Evolutionary conservation across 495 filamentous ascomycete species (phyloP), one percentile per base, ranked within the genome.

Genomic region (Cudoniella acicularis): DNA sequence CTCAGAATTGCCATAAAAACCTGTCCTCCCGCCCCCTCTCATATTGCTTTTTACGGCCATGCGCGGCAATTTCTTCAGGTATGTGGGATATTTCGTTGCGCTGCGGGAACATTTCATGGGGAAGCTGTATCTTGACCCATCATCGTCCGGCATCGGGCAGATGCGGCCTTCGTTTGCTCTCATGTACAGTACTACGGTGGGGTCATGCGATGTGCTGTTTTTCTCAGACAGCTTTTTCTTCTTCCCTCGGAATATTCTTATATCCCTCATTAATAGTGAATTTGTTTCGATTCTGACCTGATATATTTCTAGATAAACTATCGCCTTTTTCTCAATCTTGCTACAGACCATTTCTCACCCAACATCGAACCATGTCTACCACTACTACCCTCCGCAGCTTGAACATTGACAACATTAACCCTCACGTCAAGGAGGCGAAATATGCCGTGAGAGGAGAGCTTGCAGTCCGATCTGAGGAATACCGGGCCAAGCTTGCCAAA

Each of bases 371-470:
- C 57, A 83, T 90, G 80, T 83, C 87, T 52, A 70, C 77, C 57
- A 77, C 80, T 13, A 56, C 76, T 11, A 59, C 72, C 46, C 76
- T 75, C 62, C 78, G 79, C 59, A 83, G 87, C 45, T 80, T 98
- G 58, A 89, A 81, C 69, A 74, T 91, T 61, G 78, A 88, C 73
- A 96, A 96, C 77, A 96, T 98, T 79, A 98, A 98, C 75, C 89
- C 83, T 10, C 80, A 92, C 69, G 82, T 97, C 60, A 80, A 80
- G 69, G 81, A 82, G 40, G 94, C 94, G 64, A 86, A 96, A 74
- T 98, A 98, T 76, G 94, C 95, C 63, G 94, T 98, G 53, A 90
- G 95, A 64, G 94, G 94, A 67, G 94, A 96, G 71, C 83, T 98
- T 58, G 93, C 94, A 52, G 85, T 90, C 60, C 88, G 87, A 71